Evolutionary conservation across 2,329 filamentous ascomycete species (phyloP).

Genomic region (Pseudogymnoascus sp.): DNA sequence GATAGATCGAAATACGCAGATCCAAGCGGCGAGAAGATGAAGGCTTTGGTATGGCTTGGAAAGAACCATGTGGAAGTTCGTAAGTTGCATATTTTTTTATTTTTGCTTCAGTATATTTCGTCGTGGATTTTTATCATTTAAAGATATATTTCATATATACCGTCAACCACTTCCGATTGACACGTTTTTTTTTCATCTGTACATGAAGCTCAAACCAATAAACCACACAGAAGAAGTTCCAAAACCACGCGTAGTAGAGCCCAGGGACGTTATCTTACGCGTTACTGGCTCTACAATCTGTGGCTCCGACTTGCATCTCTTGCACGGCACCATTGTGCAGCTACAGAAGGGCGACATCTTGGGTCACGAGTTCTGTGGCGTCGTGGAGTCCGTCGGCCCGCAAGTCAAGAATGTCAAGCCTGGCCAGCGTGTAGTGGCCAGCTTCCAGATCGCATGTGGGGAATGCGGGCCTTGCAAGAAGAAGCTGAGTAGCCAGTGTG

Average conservation of each 20-base stretch:
- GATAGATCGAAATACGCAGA: constrained; percentile 44
- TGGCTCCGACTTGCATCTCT: constrained; percentile 27
- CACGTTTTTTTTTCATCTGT: not conserved
- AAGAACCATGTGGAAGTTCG: constrained; percentile 69
- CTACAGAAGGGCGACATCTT: constrained; percentile 44
- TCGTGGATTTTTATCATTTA: not conserved
- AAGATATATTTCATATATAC: not conserved
- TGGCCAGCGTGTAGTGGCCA: constrained; percentile 53
- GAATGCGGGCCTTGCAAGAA: constrained; percentile 46
- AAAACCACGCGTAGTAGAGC: constrained; percentile 23
- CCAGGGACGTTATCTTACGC: constrained; percentile 24
- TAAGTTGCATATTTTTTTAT: constrained; percentile 26
- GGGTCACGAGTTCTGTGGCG: constrained; percentile 57
- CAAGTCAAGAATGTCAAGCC: constrained; percentile 38
- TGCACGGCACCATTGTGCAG: constrained; percentile 33
- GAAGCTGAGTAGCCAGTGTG: constrained; percentile 49
- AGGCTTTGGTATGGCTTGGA: constrained; percentile 73
- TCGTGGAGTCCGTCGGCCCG: constrained; percentile 48
- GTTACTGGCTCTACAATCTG: constrained; percentile 28
- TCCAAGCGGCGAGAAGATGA: constrained; percentile 55
- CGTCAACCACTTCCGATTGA: too few relatives aligned
- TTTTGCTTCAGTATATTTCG: not conserved
- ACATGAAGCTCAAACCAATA: not conserved
- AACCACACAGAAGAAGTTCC: constrained; percentile 15
- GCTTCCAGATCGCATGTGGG: constrained; percentile 56